Percentiles rank a stretch among this genome's conserved stretches.
Conservation (phyloP, 2,329 filamentous ascomycete genomes). For the Aspergillus hortae region DNA sequence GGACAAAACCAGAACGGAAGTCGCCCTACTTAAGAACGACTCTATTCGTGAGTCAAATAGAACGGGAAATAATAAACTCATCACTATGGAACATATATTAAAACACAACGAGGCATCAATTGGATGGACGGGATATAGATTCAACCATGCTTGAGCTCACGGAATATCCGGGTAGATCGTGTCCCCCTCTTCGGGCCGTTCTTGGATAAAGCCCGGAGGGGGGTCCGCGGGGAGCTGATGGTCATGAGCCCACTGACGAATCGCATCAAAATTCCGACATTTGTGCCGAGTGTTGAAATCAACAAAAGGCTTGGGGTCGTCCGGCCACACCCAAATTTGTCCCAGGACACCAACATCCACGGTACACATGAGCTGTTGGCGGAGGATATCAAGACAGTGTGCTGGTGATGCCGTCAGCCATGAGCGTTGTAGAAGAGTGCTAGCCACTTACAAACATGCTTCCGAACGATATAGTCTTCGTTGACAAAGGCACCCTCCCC, state of each 20-base stretch:
- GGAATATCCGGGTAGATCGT: constrained; percentile 3
- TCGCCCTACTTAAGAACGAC: too few relatives aligned
- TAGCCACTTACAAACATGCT: constrained; percentile 54
- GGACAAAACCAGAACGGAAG: too few relatives aligned
- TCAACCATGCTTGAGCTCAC: not conserved
- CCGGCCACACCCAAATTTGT: constrained; percentile 53
- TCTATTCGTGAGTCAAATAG: too few relatives aligned
- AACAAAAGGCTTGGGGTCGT: constrained; percentile 50
- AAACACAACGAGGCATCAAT: too few relatives aligned
- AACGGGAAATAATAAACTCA: too few relatives aligned
- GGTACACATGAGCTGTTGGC: constrained; percentile 61
- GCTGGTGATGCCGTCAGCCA: constrained; percentile 25
- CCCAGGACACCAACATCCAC: constrained; percentile 57
- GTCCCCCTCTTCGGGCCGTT: constrained; percentile 1
- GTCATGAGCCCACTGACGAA: constrained; percentile 6
- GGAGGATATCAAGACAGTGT: constrained; percentile 59
- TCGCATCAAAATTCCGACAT: constrained; percentile 39
- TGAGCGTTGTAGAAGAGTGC: not conserved
- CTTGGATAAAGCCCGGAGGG: constrained; percentile 1
- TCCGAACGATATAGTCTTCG: constrained; percentile 51
- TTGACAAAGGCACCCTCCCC: constrained; percentile 55
- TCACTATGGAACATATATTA: too few relatives aligned
- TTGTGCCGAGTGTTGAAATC: constrained; percentile 59
- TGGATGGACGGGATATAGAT: too few relatives aligned
- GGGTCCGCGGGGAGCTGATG: constrained; percentile 2